Conservation (phyloP, 371 early-diverging fungal species). For the Furculomyces boomerangus region DNA sequence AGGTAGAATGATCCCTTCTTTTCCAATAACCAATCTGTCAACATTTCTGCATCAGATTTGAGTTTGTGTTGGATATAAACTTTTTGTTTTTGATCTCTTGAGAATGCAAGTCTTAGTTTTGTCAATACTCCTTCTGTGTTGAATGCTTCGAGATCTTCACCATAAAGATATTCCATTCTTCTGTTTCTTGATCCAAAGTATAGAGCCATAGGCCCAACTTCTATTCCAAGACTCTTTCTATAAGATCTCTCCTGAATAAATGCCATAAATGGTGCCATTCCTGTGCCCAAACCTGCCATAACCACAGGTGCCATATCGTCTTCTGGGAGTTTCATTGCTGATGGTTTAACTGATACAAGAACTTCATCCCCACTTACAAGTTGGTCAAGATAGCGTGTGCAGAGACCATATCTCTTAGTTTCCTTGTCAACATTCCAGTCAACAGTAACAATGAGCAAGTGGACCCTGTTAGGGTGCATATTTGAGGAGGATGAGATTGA, state of each 20-base stretch:
- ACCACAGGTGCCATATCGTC: conserved; percentile 67
- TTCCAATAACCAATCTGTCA: conserved; percentile 50
- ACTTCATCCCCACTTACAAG: conserved; percentile 47
- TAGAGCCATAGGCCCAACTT: conserved; percentile 77
- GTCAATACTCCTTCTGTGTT: conserved; percentile 67
- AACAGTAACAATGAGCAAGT: conserved; percentile 74
- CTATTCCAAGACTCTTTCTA: conserved; percentile 47
- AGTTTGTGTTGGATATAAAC: conserved; percentile 90
- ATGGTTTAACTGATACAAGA: conserved; percentile 80
- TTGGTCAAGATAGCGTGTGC: conserved; percentile 67
- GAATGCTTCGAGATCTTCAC: conserved; percentile 85
- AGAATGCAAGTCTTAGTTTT: conserved; percentile 76
- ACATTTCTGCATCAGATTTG: conserved; percentile 55
- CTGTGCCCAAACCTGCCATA: conserved; percentile 92
- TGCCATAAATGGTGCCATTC: conserved; percentile 94
- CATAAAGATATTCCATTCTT: conserved; percentile 80
- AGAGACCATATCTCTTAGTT: conserved; percentile 60
- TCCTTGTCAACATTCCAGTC: conserved; percentile 58
- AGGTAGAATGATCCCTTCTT: conserved; percentile 75
- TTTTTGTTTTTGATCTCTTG: conserved; percentile 82
- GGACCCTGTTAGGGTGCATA: conserved; percentile 71
- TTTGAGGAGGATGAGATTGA: conserved; percentile 79
- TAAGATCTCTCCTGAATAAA: conserved; percentile 83
- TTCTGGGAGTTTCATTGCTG: conserved; percentile 84
- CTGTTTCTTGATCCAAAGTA: conserved; percentile 91